Evolutionary conservation across 768 basidiomycete species (phyloP), one percentile per base, ranked within the genome.

Genomic region (Boletus edulis): DNA sequence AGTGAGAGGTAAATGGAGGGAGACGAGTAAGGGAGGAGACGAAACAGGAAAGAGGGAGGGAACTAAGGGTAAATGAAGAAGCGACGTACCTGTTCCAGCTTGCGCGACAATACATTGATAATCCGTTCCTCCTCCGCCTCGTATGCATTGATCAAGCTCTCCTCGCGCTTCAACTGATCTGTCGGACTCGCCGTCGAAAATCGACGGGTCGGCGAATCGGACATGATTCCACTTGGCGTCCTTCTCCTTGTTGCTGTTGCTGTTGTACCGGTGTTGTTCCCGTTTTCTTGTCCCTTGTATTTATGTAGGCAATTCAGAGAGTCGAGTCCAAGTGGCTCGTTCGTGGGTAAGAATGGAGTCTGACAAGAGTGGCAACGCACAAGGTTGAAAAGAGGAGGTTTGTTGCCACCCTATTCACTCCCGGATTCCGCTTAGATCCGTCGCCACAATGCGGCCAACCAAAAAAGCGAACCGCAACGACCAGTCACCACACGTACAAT

Each of bases 41-140:
- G 6, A 39, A 15, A 39, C 8, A 15, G 3, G 0, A 34, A 13
- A 5, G 27, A 32, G 35, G 4, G 10, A 11, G 14, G 20, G 24
- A 24, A 24, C 24, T 6, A 24, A 24, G 24, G 24, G 6, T 24
- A 8, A 13, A 5, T 0, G 9, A 6, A 11, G 3, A 20, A 8
- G 8, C 14, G 2, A 18, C 17, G 29, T 18, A 44, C 91, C 85
- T 89, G 81, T 73, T 93, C 89, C 49, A 94, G 76, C 68, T 93
- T 94, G 61, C 90, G 78, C 27, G 87, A 91, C 51, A 94, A 74
- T 8, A 88, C 77, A 56, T 91, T 92, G 60, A 91, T 87, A 51
- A 94, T 91, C 43, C 90, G 83, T 68, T 94, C 91, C 72, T 94
- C 90, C 71, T 94, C 91, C 12, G 91, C 91, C 63, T 93, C 91